Evolutionary conservation across 257 asterid species (phyloP), one percentile per base, ranked within the genome.

Genomic region (Echites panduratus): DNA sequence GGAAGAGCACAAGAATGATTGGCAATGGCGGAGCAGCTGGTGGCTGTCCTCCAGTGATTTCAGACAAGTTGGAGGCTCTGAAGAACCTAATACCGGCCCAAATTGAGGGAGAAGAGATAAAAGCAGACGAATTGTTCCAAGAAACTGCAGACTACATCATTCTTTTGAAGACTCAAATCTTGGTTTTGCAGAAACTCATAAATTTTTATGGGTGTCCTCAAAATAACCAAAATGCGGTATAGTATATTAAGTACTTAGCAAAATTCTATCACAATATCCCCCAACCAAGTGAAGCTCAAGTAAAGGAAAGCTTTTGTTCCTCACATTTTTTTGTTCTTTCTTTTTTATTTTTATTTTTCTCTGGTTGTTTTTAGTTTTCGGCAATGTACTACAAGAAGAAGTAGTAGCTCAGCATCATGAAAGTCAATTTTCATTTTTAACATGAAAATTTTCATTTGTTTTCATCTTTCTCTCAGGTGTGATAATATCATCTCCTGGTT

Each of bases 91-190:
- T 90, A 40, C 95, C 96, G 0, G 79, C 84, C 9, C 79, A 83
- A 47, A 72, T 29, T 71, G 76, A 71, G 8, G 75, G 71, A 0
- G 86, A 75, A 29, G 77, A 77, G 9, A 72, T 75, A 45, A 89
- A 87, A 66, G 68, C 87, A 4, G 98, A 87, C 27, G 85, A 87
- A 73, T 77, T 92, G 62, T 92, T 88, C 26, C 82, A 83, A 68
- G 95, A 92, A 75, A 89, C 98, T 5, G 91, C 97, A 40, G 83
- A 87, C 71, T 89, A 90, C 91, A 92, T 92, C 81, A 87, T 85
- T 14, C 90, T 82, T 43, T 84, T 89, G 59, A 82, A 81, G 78
- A 79, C 91, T n/a, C 96, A 89, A 87, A 90, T 92, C 74, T 73
- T 83, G 48, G 83, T 90, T 74, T 67, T 92, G 77, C 97, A 92